Evolutionary conservation across 768 basidiomycete genomes (phyloP).

Genomic region (Terana coerulea): DNA sequence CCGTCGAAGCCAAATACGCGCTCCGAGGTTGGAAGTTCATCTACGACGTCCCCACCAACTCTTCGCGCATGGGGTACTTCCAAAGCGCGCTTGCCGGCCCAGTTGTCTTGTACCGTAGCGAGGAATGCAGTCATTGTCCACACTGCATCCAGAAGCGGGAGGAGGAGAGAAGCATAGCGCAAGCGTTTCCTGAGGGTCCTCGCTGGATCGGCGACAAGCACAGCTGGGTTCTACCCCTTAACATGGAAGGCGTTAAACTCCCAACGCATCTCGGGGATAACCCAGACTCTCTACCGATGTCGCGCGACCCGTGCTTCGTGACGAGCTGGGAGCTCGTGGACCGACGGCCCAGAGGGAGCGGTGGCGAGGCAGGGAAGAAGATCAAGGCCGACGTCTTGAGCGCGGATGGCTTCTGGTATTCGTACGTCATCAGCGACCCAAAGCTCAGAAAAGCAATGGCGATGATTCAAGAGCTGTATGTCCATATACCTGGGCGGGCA

Average conservation of each 20-base stretch:
- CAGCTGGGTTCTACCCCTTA: conserved; percentile 18
- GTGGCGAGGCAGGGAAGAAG: not conserved
- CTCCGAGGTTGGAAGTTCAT: conserved; percentile 34
- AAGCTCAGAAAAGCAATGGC: conserved; percentile 1
- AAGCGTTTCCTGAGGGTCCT: not conserved
- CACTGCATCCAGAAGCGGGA: not conserved
- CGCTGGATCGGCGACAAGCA: conserved; percentile 18
- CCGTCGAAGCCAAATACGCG: conserved; percentile 31
- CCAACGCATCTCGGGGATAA: not conserved
- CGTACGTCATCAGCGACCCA: not conserved
- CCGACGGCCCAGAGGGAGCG: not conserved
- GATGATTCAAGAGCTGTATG: conserved; percentile 3
- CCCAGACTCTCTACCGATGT: not conserved
- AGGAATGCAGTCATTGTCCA: not conserved
- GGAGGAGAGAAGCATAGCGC: not conserved
- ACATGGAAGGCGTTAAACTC: conserved; percentile 3
- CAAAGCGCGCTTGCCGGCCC: not conserved
- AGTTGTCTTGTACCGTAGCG: not conserved
- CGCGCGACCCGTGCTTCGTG: conserved; percentile 17
- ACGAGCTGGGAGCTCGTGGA: conserved; percentile 12
- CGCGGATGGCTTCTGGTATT: conserved; percentile 1
- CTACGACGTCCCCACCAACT: not conserved
- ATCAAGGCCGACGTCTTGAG: not conserved
- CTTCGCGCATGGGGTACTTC: no score
- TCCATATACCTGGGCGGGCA: not conserved